phyloP scores from a whole-genome alignment of 352 stramenopile genomes.

The Pythium scleroteichum region DNA sequence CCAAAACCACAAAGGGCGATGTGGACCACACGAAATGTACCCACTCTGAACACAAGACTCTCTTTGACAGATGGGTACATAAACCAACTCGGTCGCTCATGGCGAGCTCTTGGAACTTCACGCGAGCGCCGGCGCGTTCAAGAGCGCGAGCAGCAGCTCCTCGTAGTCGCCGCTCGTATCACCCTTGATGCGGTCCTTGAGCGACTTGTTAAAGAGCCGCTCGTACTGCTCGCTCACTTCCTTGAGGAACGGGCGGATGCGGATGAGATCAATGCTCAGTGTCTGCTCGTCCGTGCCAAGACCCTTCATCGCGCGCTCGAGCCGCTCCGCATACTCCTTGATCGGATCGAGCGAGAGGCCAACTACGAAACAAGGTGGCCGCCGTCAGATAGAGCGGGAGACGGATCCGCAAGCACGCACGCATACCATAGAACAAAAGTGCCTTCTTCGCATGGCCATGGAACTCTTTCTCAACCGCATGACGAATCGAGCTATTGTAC shows the following conservation, averaged over 20 bases:
- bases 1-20: conserved; percentile 13
- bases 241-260: conserved; percentile 31
- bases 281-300: conserved; percentile 43
- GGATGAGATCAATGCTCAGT: conserved; percentile 32
- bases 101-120: not conserved
- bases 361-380: conserved; percentile 31
- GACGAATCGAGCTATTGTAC: conserved; percentile 59
- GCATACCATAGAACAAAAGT: conserved; percentile 66
- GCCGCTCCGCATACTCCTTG: conserved; percentile 32
- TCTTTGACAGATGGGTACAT: not conserved
- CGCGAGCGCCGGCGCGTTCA: conserved; percentile 26
- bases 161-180: conserved; percentile 39
- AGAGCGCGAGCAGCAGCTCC: conserved; percentile 34
- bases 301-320: conserved; percentile 42
- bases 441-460: conserved; percentile 54
- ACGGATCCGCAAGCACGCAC: not conserved
- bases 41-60: not conserved
- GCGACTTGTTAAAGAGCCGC: conserved; percentile 33
- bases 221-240: conserved; percentile 35
- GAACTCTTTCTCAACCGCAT: conserved; percentile 69
- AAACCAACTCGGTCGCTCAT: not conserved
- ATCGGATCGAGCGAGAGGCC: conserved; percentile 53
- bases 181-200: conserved; percentile 42
- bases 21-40: conserved; percentile 21
- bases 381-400: not conserved